A percentile compares a stretch with the other conserved stretches of the same genome.
These are phyloP conservation scores for Coemansia sp. DNA, from an alignment of 192 early-diverging fungal genomes.

Conservation along the genomic window DNA sequence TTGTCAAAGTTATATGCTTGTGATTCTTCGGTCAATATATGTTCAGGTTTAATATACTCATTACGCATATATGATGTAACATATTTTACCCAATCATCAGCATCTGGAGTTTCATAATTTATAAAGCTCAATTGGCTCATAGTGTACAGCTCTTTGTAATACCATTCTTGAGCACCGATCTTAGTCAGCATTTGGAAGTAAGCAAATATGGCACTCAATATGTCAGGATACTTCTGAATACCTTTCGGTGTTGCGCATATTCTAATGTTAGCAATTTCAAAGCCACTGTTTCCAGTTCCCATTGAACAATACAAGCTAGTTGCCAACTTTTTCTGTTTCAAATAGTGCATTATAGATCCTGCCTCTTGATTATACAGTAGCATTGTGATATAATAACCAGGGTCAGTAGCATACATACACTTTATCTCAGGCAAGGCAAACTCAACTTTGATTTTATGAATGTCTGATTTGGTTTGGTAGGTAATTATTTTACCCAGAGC, in stretches of 20 bases:
- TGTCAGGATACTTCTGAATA: background rate
- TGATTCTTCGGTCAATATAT: background rate
- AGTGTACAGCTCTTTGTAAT: background rate
- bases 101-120: background rate
- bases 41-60: background rate
- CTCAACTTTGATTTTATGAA: constrained; percentile 62
- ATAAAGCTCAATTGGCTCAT: background rate
- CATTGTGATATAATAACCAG: background rate
- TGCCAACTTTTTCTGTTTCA: background rate
- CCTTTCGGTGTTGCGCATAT: background rate
- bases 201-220: background rate
- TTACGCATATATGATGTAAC: background rate
- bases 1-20: background rate
- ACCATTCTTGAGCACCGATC: background rate
- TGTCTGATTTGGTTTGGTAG: constrained; percentile 62
- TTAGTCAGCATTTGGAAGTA: background rate
- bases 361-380: background rate
- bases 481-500: constrained; percentile 66
- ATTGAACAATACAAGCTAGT: background rate
- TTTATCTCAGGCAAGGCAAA: constrained; percentile 81
- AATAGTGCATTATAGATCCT: background rate
- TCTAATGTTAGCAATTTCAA: background rate
- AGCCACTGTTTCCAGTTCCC: background rate
- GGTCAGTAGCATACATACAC: constrained; percentile 11
- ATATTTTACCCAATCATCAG: background rate